Evolutionary conservation across 805 yeast genomes (phyloP), one percentile per base, ranked within the genome.

Genomic region (Nakazawaea anatomiae): DNA sequence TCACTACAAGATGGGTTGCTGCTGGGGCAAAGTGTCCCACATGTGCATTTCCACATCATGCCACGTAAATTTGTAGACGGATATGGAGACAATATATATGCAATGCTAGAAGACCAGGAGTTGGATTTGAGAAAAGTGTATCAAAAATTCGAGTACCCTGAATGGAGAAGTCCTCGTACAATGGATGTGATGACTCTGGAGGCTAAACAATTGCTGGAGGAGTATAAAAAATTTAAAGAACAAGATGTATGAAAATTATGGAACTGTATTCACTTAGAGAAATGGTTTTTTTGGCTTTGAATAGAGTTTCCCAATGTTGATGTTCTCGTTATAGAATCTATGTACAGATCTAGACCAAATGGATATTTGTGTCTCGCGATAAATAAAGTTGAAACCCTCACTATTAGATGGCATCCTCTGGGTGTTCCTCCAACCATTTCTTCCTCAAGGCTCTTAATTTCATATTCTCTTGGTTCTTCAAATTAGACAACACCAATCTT

Each of bases 1-100:
- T 92, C 97, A 9, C 89, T 95, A 53, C 99, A 94, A 65, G 99
- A 94, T 64, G 99, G 99, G 0, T 87, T 90, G 0, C 89, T 89
- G 46, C 92, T 97, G 1, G 99, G 99, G 4, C 99, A 94, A 64
- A 80, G 91, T n/a, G 84, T 94, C 2, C 96, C 97, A 5, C 99
- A 94, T 67, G 75, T 92, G 31, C 99, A 94, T 65, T 86, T 96
- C 25, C 99, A 94, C 64, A 69, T 94, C 18, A 90, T 94, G 25
- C 99, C 99, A 6, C 75, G 99, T 40, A 82, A 76, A 63, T 67
- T 80, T 44, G 70, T 71, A 4, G 84, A 86, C 59, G 69, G 69
- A 0, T 69, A 63, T 42, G 89, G 89, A 1, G 96, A 89, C 63
- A 83, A 79, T 39, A 76, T 94, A 32, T 89, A 94, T 64, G 70